phyloP scores from a whole-genome alignment of 306 rosid species.

The Neltuma alba region DNA sequence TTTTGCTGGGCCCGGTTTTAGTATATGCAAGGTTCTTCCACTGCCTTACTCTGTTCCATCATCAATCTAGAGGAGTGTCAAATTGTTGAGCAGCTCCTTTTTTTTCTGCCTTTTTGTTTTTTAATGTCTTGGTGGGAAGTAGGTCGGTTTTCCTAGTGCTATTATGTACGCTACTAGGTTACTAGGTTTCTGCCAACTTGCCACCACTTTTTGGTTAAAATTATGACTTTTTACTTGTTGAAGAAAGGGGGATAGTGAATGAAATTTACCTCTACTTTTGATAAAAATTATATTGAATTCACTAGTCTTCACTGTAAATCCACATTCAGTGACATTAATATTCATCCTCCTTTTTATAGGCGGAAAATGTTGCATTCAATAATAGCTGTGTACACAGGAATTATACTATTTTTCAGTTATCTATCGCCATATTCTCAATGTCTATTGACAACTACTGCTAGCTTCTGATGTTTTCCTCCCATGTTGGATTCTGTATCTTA shows the following conservation, averaged over 20 bases:
- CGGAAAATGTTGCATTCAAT: too few species aligned
- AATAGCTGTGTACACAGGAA: too few species aligned
- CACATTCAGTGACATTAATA: neutral
- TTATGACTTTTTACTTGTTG: slow-evolving; percentile 15
- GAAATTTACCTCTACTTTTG: neutral
- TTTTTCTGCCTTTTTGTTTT: neutral
- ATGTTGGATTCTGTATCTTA: neutral
- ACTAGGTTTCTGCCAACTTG: neutral
- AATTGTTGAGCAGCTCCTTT: slow-evolving; percentile 12
- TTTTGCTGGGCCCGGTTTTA: slow-evolving; percentile 83
- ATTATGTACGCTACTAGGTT: slow-evolving; percentile 2
- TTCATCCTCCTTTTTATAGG: neutral
- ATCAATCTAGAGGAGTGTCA: slow-evolving; percentile 24
- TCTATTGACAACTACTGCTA: too few species aligned
- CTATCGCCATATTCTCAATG: slow-evolving; percentile 5
- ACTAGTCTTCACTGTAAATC: slow-evolving; percentile 23
- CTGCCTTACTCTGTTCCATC: slow-evolving; percentile 24
- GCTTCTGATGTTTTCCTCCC: slow-evolving; percentile 7
- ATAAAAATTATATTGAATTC: slow-evolving; percentile 14
- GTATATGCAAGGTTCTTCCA: slow-evolving; percentile 77
- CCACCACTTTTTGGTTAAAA: slow-evolving; percentile 9
- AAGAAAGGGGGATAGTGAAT: slow-evolving; percentile 6
- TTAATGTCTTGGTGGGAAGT: slow-evolving; percentile 8
- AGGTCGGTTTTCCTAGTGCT: slow-evolving; percentile 31
- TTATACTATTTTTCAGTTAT: too few species aligned